Percentiles rank a stretch among this genome's conserved stretches.
These are phyloP conservation scores for Hanseniaspora jakobsenii DNA, from an alignment of 805 yeast genomes.

Conservation along the genomic window DNA sequence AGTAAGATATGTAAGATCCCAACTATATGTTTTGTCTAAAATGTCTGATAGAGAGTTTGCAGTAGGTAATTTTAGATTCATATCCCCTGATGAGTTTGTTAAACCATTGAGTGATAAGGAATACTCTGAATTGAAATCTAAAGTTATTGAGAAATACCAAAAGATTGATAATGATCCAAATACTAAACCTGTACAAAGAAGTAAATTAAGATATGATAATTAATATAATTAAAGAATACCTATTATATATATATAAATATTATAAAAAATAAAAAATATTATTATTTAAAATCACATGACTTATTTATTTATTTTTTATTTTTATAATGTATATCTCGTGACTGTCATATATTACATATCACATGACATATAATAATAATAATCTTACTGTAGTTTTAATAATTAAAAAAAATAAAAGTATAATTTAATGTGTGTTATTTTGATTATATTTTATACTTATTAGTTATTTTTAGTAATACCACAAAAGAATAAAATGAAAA, in stretches of 20 bases:
- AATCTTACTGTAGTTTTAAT: too few species aligned
- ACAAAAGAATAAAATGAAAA: too few species aligned
- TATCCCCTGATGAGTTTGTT: constrained; percentile 69
- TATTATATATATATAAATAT: neutral
- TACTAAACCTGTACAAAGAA: constrained; percentile 49
- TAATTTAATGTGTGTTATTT: too few species aligned
- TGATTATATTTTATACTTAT: too few species aligned
- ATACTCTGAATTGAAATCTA: constrained; percentile 40
- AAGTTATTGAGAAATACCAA: constrained; percentile 43
- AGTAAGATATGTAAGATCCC: constrained; percentile 82
- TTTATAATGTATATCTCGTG: too few species aligned
- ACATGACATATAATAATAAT: neutral
- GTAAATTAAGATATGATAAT: constrained; percentile 39
- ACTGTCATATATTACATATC: too few species aligned
- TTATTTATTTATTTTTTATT: too few species aligned
- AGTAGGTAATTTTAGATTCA: constrained; percentile 74
- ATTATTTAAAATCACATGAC: neutral
- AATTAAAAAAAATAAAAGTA: too few species aligned
- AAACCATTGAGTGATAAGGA: constrained; percentile 57
- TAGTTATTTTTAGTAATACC: too few species aligned
- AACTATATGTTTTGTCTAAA: constrained; percentile 72
- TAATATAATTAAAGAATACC: constrained; percentile 18
- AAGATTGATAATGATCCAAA: constrained; percentile 33
- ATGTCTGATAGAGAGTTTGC: constrained; percentile 89
- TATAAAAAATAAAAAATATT: neutral